Base-by-base conservation (phyloP, 495 filamentous ascomycete species). In the Daldinia decipiens region DNA sequence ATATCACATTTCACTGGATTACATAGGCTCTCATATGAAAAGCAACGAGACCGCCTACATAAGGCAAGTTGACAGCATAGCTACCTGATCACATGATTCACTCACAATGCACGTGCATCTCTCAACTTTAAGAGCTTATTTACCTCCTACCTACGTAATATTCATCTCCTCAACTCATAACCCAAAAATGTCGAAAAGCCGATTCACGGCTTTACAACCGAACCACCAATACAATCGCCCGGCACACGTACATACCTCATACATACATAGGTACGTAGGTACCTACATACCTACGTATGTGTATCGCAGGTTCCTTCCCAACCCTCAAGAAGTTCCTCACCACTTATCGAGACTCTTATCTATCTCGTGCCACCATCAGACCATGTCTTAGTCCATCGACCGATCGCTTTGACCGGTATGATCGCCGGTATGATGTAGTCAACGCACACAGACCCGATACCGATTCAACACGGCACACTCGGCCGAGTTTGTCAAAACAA, bases 181-280 rank as follows among this genome's bases (percentile, higher is more conserved):
- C n/a, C n/a, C n/a, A n/a, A n/a, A n/a, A n/a, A n/a, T n/a, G n/a
- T 9, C 8, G 8, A 47, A 40, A 47, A 47, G 43, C 43, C 43
- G 43, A 47, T 47, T 34, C 32, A 34, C 43, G 43, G 43, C 43
- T 47, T 47, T 47, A 19, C 43, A 17, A 47, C 43, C 43, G 43
- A 47, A 47, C 39, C 39, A 47, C 43, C 1, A 47, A 17, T 47
- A 47, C 43, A 17, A 13, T 9, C 43, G 43, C n/a, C 17, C 5
- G 12, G 17, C 43, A 47, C n/a, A 9, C 15, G 1, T 21, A 45
- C 17, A 8, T 32, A 32, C 7, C 8, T 34, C 31, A 34, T 11
- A 34, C 8, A 11, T 11, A 31, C 31, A 0, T 32, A 9, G 31
- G 8, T 32, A 32, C 3, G 1, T 26, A 26, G 11, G 2, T 34